Evolutionary conservation across 1,284 basidiomycete genomes (phyloP), one percentile per base, ranked within the genome.

Genomic region (Rhodotorula glutinis): DNA sequence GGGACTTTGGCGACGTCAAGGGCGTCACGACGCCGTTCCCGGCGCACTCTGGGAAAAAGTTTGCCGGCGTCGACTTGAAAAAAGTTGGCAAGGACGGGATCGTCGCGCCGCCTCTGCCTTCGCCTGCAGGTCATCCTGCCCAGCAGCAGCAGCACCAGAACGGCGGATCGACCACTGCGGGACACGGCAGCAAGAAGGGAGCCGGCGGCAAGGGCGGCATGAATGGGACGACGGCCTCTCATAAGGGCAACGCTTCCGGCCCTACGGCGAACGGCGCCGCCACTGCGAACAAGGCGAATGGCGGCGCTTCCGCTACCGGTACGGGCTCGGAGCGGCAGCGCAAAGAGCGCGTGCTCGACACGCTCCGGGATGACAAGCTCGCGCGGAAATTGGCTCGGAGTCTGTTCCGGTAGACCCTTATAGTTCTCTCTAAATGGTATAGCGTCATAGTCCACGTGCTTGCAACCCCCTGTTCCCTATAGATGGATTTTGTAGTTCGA

Each of bases 71-170:
- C 54, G 66, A 68, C 54, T 25, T 68, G 17, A 68, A 65, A 10
- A 68, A 68, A 33, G 66, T 65, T 5, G 66, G 66, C 29, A 68
- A 64, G 52, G 63, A 68, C n/a, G 66, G 66, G 46, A 62, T 68
- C 55, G 66, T 68, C 33, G 66, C 66, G 19, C 66, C 66, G 19
- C 66, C 62, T 10, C 46, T 64, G 30, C 66, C 66, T 19, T 21
- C 56, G 2, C 41, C 55, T 13, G 40, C 60, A 5, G 33, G 25
- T 3, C 44, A 13, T 8, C 25, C 29, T 5, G 17, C 43, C 2
- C 29, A 3, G 23, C 30, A 33, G 23, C 30, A 33, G n/a, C 29
- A 40, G 30, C 29, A 33, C n/a, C 54, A 47, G 16, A 27, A 23
- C 25, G 49, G 59, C 49, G n/a, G 25, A 13, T 10, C 25, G 25